These are phyloP conservation scores for Calonectria hongkongensis DNA, from an alignment of 2,329 filamentous ascomycete genomes.

Conservation along the genomic window DNA sequence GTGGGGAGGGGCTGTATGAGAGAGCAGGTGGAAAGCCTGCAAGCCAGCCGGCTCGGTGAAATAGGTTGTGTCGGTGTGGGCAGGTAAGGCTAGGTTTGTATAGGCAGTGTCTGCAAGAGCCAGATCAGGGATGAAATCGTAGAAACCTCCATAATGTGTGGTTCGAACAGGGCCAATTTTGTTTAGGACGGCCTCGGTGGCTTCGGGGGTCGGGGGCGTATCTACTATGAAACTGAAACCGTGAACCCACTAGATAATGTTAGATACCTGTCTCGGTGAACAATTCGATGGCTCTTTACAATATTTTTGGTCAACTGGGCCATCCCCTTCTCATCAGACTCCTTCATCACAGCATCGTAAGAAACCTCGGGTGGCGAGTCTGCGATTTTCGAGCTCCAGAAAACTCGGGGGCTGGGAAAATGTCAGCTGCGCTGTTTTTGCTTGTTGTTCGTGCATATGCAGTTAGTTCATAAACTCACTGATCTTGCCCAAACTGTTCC, in stretches of 20 bases:
- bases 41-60: constrained; percentile 94
- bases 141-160: constrained; percentile 90
- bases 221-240: constrained; percentile 87
- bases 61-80: constrained; percentile 97
- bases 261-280: constrained; percentile 30
- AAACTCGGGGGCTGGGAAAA: constrained; percentile 29
- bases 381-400: constrained; percentile 59
- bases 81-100: constrained; percentile 86
- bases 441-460: background rate
- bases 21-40: constrained; percentile 94
- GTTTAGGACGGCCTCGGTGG: constrained; percentile 84
- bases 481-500: constrained; percentile 47
- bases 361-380: constrained; percentile 73
- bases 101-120: constrained; percentile 94
- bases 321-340: constrained; percentile 69
- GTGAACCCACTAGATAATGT: constrained; percentile 71
- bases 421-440: constrained; percentile 10
- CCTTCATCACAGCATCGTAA: constrained; percentile 76
- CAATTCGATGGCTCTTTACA: constrained; percentile 63
- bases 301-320: constrained; percentile 79
- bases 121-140: constrained; percentile 92
- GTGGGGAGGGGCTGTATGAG: constrained; percentile 72
- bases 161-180: constrained; percentile 90
- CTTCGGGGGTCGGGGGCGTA: constrained; percentile 79
- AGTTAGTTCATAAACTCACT: constrained; percentile 42